Percentiles rank a stretch among this genome's conserved stretches.
phyloP scores from a whole-genome alignment of 176 grass and related monocot species.

The Cocos nucifera region DNA sequence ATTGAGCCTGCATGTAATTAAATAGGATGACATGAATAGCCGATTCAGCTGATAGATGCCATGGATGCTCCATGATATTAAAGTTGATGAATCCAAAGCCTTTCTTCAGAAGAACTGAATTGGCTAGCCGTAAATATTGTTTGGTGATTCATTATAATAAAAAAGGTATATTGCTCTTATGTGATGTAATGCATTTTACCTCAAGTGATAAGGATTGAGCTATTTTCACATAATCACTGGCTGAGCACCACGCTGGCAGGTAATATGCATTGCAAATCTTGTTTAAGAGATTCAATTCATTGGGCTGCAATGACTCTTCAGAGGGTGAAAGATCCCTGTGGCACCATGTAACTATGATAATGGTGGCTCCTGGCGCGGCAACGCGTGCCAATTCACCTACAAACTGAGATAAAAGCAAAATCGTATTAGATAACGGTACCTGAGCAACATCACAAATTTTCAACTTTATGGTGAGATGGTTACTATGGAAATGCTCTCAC shows the following conservation, averaged over 20 bases:
- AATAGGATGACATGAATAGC: no score
- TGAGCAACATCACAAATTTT: not conserved
- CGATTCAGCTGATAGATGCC: no score
- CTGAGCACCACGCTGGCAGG: constrained; percentile 90
- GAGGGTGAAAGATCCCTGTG: constrained; percentile 62
- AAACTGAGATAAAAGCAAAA: not conserved
- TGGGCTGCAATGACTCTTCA: constrained; percentile 54
- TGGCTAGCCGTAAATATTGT: no score
- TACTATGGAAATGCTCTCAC: no score
- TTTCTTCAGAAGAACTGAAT: no score
- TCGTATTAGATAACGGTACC: not conserved
- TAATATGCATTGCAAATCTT: constrained; percentile 82
- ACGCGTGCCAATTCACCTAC: constrained; percentile 53
- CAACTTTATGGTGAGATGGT: no score
- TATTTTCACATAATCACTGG: constrained; percentile 73
- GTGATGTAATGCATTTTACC: constrained; percentile 21
- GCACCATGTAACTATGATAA: constrained; percentile 96
- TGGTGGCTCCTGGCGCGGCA: constrained; percentile 63
- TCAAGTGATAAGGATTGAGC: constrained; percentile 60
- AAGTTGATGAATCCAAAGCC: no score
- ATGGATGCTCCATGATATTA: no score
- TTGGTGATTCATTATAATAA: no score
- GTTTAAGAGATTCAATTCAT: constrained; percentile 76
- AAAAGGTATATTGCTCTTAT: no score
- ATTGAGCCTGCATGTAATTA: no score